A percentile compares a stretch with the other conserved stretches of the same genome.
Evolutionary conservation across 163 green algal species (phyloP).

Genomic region (Scenedesmus sp.): DNA sequence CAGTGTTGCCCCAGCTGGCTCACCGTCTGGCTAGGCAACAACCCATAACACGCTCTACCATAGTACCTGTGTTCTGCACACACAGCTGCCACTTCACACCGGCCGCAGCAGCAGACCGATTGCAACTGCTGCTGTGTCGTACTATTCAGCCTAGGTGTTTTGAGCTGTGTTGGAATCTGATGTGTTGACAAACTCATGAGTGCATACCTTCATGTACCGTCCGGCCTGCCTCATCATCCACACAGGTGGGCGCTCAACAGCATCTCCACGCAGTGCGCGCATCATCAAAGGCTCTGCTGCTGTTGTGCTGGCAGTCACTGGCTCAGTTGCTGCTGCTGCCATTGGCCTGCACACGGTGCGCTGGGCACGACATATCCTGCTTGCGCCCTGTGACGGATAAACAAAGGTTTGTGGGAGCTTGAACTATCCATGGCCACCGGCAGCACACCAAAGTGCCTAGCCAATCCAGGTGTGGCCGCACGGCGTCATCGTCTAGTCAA

Average conservation of each 20-base stretch:
- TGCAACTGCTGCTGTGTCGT: not conserved
- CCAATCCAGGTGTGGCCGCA: not conserved
- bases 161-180: not conserved
- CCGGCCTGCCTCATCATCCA: slow-evolving; percentile 98
- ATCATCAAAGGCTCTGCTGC: slow-evolving; percentile 81
- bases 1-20: not conserved
- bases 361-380: not conserved
- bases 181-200: not conserved
- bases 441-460: slow-evolving; percentile 24
- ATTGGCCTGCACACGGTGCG: slow-evolving; percentile 25
- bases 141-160: not conserved
- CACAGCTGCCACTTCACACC: not conserved
- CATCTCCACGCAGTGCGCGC: slow-evolving; percentile 86
- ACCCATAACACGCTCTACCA: not conserved
- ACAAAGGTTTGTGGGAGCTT: not conserved
- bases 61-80: not conserved
- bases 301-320: slow-evolving; percentile 32
- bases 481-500: not conserved
- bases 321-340: slow-evolving; percentile 41
- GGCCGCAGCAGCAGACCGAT: not conserved
- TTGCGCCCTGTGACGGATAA: not conserved
- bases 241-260: slow-evolving; percentile 90
- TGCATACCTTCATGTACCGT: slow-evolving; percentile 94
- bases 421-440: not conserved
- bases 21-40: not conserved